phyloP scores from a whole-genome alignment of 805 yeast genomes.

The Zygotorulaspora chibaensis region DNA sequence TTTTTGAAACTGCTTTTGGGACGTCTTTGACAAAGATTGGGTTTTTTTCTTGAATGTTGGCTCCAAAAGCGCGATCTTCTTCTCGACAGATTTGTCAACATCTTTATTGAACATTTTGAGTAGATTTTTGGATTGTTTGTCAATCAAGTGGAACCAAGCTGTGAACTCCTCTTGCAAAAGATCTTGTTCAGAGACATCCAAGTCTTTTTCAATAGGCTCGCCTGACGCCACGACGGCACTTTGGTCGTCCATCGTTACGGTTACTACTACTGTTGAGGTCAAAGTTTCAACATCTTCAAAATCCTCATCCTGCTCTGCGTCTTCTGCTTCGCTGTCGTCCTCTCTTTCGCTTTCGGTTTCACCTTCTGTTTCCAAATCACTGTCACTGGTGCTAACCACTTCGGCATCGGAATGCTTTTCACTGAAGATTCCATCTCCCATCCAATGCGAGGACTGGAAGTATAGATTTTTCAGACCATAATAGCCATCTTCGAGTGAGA shows the following conservation, averaged over 20 bases:
- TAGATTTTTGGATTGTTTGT: constrained; percentile 39
- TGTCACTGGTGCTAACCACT: constrained; percentile 1
- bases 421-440: constrained; percentile 6
- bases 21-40: constrained; percentile 30
- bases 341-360: neutral
- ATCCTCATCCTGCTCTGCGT: constrained; percentile 9
- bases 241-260: constrained; percentile 16
- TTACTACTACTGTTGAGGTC: constrained; percentile 21
- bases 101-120: constrained; percentile 38
- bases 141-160: constrained; percentile 37
- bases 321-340: constrained; percentile 5
- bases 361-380: constrained; percentile 1
- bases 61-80: constrained; percentile 27
- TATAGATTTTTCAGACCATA: constrained; percentile 4
- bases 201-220: constrained; percentile 9
- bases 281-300: constrained; percentile 15
- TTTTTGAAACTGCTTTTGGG: constrained; percentile 26
- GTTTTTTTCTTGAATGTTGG: constrained; percentile 36
- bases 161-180: constrained; percentile 36
- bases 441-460: constrained; percentile 10
- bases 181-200: constrained; percentile 21
- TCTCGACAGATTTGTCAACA: constrained; percentile 30
- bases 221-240: constrained; percentile 8
- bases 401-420: constrained; percentile 1
- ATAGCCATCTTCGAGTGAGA: constrained; percentile 4